phyloP scores from a whole-genome alignment of 148 eudicot genomes.

The Spergularia bocconei region DNA sequence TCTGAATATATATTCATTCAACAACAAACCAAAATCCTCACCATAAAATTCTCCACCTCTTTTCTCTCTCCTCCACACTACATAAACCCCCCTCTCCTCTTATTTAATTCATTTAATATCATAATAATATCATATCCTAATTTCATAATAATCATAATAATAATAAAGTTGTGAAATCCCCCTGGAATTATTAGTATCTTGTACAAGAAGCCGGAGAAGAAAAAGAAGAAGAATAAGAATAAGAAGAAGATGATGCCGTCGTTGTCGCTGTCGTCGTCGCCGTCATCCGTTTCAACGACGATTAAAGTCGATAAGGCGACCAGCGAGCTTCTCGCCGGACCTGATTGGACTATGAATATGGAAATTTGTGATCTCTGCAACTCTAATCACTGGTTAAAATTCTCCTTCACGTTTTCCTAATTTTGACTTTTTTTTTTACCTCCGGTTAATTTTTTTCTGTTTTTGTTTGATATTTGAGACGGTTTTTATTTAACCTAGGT shows the following conservation, averaged over 20 bases:
- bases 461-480: not conserved
- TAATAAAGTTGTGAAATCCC: too few species aligned
- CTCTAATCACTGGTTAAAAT: conserved; percentile 55
- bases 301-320: conserved; percentile 86
- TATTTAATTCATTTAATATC: too few species aligned
- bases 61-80: conserved; percentile 18
- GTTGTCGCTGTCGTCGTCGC: conserved; percentile 38
- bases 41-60: conserved; percentile 20
- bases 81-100: not conserved
- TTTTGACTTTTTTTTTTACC: not conserved
- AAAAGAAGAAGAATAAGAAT: too few species aligned
- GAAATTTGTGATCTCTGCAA: conserved; percentile 82
- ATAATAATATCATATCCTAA: not conserved
- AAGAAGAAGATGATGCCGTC: conserved; percentile 34
- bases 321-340: conserved; percentile 76
- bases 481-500: not conserved
- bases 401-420: not conserved
- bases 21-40: not conserved
- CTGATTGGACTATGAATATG: conserved; percentile 94
- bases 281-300: conserved; percentile 48
- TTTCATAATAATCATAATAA: not conserved
- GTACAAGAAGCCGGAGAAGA: too few species aligned
- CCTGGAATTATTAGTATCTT: too few species aligned
- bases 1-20: too few species aligned
- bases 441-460: not conserved